Base-by-base conservation (phyloP, 129 eudicot species). In the Arctium lappa region DNA sequence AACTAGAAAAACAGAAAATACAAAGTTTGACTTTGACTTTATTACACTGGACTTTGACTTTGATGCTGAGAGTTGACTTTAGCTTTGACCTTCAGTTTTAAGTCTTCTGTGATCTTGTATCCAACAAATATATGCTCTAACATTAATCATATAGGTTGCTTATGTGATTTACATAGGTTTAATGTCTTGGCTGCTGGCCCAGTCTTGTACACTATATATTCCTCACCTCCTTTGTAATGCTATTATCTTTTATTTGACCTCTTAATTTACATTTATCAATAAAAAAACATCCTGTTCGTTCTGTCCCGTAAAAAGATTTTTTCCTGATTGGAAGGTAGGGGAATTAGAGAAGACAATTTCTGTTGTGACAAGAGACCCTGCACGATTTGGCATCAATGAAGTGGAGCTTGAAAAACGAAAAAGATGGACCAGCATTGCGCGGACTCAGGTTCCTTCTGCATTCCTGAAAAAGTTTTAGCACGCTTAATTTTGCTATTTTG, bases 281-380 rank as follows among this genome's bases (percentile, higher is more conserved):
- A 4, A 15, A 56, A 56, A 15, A 15, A 16, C 6, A 56, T 56
- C 65, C 22, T 56, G 65, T 56, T 15, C 65, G 27, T 56, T 15
- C 65, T 56, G 18, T 56, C 8, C 27, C 65, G 7, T 56, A 56
- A 56, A 56, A 46, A 46, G 2, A 13, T 16, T 56, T 56, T 73
- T 90, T 90, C 32, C 80, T 94, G 93, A 90, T 87, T 81, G 95
- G 87, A 92, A 94, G 98, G 95, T 94, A 70, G 97, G 90, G 83
- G 98, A 94, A 86, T 90, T 94, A 85, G 92, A 92, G 81, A 92
- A 90, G 84, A 83, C 98, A 75, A 90, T 94, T 73, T 42, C 90
- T 66, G 97, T 94, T 12, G 97, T 97, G 53, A 85, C 95, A 27
- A 92, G 92, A 87, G 91, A 94, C 86, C 98, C 97, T 89, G 44